Percentiles rank a stretch among this genome's conserved stretches.
phyloP scores from a whole-genome alignment of 768 basidiomycete species.

The Gymnopilus dilepis region DNA sequence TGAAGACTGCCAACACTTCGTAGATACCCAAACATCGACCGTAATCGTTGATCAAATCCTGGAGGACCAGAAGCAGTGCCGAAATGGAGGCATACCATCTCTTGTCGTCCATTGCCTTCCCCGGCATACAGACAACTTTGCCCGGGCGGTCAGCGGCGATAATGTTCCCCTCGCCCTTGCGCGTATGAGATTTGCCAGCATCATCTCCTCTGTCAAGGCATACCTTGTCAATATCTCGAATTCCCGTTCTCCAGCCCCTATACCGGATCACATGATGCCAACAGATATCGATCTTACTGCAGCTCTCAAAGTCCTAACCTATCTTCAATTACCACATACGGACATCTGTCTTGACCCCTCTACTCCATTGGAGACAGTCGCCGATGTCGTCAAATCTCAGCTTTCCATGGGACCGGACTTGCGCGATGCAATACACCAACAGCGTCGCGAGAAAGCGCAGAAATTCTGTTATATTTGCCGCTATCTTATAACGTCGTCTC shows the following conservation, averaged over 20 bases:
- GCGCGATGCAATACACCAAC: slow-evolving; percentile 7
- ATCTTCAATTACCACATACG: slow-evolving; percentile 31
- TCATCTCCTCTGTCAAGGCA: slow-evolving; percentile 28
- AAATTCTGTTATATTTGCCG: slow-evolving; percentile 33
- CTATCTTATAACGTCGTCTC: slow-evolving; percentile 23
- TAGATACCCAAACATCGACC: slow-evolving; percentile 22
- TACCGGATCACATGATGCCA: slow-evolving; percentile 31
- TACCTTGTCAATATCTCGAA: slow-evolving; percentile 27
- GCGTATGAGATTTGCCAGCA: slow-evolving; percentile 29
- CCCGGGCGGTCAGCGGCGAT: slow-evolving; percentile 23
- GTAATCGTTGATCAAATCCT: slow-evolving; percentile 28
- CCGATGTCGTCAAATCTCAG: slow-evolving; percentile 25
- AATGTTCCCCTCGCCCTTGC: slow-evolving; percentile 28
- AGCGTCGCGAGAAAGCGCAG: neutral
- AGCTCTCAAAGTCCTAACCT: slow-evolving; percentile 31
- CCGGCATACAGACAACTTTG: slow-evolving; percentile 23
- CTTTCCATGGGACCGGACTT: slow-evolving; percentile 23
- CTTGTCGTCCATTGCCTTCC: slow-evolving; percentile 26
- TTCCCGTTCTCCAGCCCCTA: slow-evolving; percentile 6
- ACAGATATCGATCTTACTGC: slow-evolving; percentile 32
- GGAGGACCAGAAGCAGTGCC: slow-evolving; percentile 26
- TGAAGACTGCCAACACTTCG: slow-evolving; percentile 24
- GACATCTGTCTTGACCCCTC: slow-evolving; percentile 15
- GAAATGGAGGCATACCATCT: slow-evolving; percentile 26
- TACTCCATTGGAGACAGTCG: slow-evolving; percentile 23